Percentiles rank a stretch among this genome's conserved stretches.
These are phyloP conservation scores for Picea sitchensis DNA, from an alignment of 75 land plant genomes.

Conservation along the genomic window DNA sequence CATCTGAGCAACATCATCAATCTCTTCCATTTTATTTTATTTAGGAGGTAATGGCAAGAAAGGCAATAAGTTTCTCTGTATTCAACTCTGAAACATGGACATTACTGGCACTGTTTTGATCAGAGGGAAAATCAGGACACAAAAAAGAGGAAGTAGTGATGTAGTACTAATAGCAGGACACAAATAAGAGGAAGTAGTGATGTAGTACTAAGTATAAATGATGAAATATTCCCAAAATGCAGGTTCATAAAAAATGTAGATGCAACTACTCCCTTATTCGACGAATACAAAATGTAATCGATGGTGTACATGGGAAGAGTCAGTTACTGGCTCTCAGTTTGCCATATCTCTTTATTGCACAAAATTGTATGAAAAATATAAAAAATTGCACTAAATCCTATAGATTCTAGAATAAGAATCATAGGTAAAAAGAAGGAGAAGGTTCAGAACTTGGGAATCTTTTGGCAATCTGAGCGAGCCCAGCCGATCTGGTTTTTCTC, in stretches of 20 bases:
- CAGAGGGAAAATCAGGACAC: background rate
- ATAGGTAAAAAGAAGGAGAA: constrained; percentile 6
- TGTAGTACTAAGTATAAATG: background rate
- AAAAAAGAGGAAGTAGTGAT: no score
- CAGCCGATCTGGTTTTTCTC: constrained; percentile 73
- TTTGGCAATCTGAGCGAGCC: constrained; percentile 54
- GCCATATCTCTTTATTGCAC: background rate
- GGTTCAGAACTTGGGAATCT: constrained; percentile 39
- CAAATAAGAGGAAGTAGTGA: background rate
- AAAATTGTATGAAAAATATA: background rate
- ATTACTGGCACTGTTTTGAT: background rate
- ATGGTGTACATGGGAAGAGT: no score
- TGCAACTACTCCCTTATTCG: background rate
- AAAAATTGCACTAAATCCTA: background rate
- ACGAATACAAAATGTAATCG: no score
- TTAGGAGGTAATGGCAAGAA: no score
- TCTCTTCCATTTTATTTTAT: no score
- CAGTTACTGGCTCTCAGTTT: no score
- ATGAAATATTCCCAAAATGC: background rate
- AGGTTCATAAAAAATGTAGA: background rate
- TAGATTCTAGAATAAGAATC: background rate
- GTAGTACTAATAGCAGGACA: background rate
- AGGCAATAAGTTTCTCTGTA: no score
- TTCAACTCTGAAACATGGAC: background rate
- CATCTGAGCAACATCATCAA: no score